Evolutionary conservation across 371 early-diverging fungal genomes (phyloP).

Genomic region (Rhizomucor miehei): DNA sequence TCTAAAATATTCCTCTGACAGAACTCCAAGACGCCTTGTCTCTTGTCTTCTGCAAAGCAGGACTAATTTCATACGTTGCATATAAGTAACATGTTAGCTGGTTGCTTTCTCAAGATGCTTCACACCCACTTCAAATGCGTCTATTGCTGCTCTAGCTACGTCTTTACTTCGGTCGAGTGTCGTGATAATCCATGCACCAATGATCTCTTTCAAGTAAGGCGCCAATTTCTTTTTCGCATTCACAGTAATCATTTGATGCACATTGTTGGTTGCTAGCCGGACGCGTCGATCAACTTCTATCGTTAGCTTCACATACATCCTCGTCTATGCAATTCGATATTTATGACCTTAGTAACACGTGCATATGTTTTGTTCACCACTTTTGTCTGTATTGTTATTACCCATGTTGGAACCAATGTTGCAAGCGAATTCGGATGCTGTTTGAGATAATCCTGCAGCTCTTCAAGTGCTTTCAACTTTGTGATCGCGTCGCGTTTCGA

Average conservation of each 20-base stretch:
- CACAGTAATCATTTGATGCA: constrained; percentile 50
- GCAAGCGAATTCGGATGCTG: constrained; percentile 28
- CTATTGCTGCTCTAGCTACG: constrained; percentile 45
- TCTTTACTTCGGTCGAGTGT: constrained; percentile 63
- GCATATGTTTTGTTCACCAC: neutral
- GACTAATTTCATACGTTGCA: constrained; percentile 24
- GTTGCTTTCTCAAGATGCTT: neutral
- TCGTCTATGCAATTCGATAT: constrained; percentile 27
- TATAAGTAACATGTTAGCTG: neutral
- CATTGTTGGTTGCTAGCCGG: constrained; percentile 49
- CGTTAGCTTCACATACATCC: constrained; percentile 53
- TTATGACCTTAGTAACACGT: too few species aligned
- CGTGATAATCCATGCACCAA: constrained; percentile 62
- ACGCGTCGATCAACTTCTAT: constrained; percentile 67
- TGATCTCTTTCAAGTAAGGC: constrained; percentile 57
- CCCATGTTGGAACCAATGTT: constrained; percentile 34
- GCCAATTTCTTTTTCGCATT: constrained; percentile 59
- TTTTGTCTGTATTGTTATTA: constrained; percentile 7
- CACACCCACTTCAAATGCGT: constrained; percentile 51
- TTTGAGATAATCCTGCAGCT: constrained; percentile 53
- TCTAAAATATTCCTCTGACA: constrained; percentile 59
- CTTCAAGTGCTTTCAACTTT: constrained; percentile 71
- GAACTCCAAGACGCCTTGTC: constrained; percentile 52
- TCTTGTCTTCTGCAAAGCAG: constrained; percentile 56
- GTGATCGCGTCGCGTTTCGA: constrained; percentile 66